These are phyloP conservation scores for Fusarium dimerum DNA, from an alignment of 2,329 filamentous ascomycete genomes.

Conservation along the genomic window DNA sequence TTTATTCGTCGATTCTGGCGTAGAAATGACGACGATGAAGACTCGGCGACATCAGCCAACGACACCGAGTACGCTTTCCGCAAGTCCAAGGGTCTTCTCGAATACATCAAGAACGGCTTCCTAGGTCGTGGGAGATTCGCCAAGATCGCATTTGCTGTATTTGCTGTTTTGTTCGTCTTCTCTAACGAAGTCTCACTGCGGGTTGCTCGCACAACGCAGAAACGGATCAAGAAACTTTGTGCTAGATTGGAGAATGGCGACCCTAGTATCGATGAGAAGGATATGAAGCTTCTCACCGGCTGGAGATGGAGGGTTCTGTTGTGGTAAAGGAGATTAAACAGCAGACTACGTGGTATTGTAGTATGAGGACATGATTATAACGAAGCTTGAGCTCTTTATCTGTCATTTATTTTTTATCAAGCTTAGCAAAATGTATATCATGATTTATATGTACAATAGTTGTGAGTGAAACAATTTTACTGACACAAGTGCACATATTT, in stretches of 20 bases:
- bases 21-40: constrained; percentile 41
- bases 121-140: constrained; percentile 48
- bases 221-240: constrained; percentile 50
- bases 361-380: constrained; percentile 35
- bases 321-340: constrained; percentile 35
- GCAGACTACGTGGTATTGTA: constrained; percentile 20
- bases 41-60: constrained; percentile 43
- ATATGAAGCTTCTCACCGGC: constrained; percentile 51
- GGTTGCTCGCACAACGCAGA: constrained; percentile 53
- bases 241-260: constrained; percentile 50
- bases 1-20: constrained; percentile 54
- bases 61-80: constrained; percentile 60
- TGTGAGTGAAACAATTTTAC: not conserved
- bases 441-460: no score
- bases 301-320: constrained; percentile 59
- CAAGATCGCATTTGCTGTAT: constrained; percentile 54
- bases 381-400: constrained; percentile 26
- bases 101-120: constrained; percentile 49
- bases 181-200: constrained; percentile 59
- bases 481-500: no score
- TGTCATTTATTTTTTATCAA: constrained; percentile 12
- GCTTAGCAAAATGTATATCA: no score
- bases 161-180: constrained; percentile 59
- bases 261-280: constrained; percentile 46
- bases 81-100: constrained; percentile 50